A percentile compares a stretch with the other conserved stretches of the same genome.
phyloP scores from a whole-genome alignment of 2,329 filamentous ascomycete genomes.

The Sodiomyces alkalinus region DNA sequence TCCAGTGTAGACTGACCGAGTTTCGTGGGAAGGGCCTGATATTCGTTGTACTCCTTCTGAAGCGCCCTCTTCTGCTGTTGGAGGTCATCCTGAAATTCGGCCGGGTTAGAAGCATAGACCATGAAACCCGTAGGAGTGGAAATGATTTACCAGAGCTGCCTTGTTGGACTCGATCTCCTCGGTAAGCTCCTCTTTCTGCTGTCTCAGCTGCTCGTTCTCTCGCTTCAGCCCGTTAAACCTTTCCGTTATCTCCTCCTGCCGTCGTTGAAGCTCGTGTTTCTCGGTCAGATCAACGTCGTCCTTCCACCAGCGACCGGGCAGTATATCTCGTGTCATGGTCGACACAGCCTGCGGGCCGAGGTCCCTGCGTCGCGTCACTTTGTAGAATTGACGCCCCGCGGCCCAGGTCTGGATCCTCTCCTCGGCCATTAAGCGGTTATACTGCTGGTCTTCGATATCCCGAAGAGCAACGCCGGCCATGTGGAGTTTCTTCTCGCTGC shows the following conservation, averaged over 20 bases:
- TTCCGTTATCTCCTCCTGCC: conserved; percentile 27
- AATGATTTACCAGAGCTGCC: no score
- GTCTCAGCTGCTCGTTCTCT: no score
- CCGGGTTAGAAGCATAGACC: conserved; percentile 12
- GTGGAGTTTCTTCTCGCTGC: conserved; percentile 55
- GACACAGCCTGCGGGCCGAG: conserved; percentile 64
- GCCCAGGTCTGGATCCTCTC: conserved; percentile 52
- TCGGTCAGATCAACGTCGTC: conserved; percentile 55
- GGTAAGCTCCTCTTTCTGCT: conserved; percentile 25
- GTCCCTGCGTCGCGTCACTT: conserved; percentile 56
- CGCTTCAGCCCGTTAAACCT: conserved; percentile 26
- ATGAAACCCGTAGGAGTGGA: no score
- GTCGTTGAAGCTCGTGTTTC: conserved; percentile 44
- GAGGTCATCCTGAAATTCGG: conserved; percentile 30
- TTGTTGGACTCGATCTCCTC: conserved; percentile 8
- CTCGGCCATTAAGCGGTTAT: conserved; percentile 43
- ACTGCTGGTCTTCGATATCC: conserved; percentile 53
- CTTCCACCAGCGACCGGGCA: conserved; percentile 54
- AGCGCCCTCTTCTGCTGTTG: conserved; percentile 48
- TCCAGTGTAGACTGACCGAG: conserved; percentile 37
- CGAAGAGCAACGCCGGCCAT: conserved; percentile 46
- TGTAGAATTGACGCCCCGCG: conserved; percentile 48
- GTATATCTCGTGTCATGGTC: conserved; percentile 48
- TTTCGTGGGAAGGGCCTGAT: conserved; percentile 52
- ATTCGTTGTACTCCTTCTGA: conserved; percentile 51